These are phyloP conservation scores for Colletotrichum eleusines DNA, from an alignment of 2,329 filamentous ascomycete species.

Conservation along the genomic window DNA sequence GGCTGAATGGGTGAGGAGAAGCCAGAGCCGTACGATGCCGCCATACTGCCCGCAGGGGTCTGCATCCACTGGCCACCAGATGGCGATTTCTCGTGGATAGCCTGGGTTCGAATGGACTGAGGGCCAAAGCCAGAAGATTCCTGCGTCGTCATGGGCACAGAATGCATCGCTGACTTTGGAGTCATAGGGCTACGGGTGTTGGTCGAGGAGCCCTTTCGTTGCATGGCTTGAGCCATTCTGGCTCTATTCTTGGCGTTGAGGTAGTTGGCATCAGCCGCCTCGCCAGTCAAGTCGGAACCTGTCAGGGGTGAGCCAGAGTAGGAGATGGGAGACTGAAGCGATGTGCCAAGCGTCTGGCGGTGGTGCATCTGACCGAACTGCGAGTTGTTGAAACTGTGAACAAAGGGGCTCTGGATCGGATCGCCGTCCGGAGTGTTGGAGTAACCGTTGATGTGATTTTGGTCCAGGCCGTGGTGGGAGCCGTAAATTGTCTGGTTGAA, in stretches of 20 bases:
- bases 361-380: constrained; percentile 80
- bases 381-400: constrained; percentile 80
- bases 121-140: constrained; percentile 80
- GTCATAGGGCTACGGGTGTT: constrained; percentile 85
- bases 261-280: constrained; percentile 65
- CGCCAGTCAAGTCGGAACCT: constrained; percentile 62
- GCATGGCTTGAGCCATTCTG: constrained; percentile 72
- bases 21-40: constrained; percentile 89
- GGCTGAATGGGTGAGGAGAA: constrained; percentile 84
- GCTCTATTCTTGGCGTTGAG: constrained; percentile 69
- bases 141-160: constrained; percentile 74
- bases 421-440: constrained; percentile 93
- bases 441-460: constrained; percentile 80
- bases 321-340: constrained; percentile 65
- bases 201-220: constrained; percentile 82
- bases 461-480: constrained; percentile 72
- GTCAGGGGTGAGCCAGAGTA: constrained; percentile 65
- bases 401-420: constrained; percentile 91
- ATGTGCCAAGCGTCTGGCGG: constrained; percentile 66
- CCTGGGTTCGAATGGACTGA: constrained; percentile 80
- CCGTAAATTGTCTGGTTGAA: constrained; percentile 67
- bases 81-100: constrained; percentile 82
- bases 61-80: constrained; percentile 88
- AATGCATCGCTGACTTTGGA: constrained; percentile 83
- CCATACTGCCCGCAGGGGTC: constrained; percentile 80